These are phyloP conservation scores for Marasmius sp. DNA, from an alignment of 1,284 basidiomycete genomes.

Conservation along the genomic window DNA sequence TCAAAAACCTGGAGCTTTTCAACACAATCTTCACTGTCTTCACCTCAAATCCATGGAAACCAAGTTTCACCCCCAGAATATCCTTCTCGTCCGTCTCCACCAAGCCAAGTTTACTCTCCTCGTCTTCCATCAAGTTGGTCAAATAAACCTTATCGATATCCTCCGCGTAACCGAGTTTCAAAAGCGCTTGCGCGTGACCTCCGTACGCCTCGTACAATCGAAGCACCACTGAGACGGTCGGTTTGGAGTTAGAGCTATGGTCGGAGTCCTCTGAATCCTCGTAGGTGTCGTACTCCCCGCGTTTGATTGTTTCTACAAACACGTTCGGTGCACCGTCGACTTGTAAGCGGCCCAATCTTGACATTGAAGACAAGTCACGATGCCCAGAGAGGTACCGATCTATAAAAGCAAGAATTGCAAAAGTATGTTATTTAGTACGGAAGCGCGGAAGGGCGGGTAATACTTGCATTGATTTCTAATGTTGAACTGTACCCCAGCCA, in stretches of 20 bases:
- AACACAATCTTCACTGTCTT: slow-evolving; percentile 77
- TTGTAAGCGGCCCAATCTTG: slow-evolving; percentile 46
- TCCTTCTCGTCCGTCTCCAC: slow-evolving; percentile 25
- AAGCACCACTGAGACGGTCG: slow-evolving; percentile 63
- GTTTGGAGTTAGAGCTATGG: slow-evolving; percentile 34
- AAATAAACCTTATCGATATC: slow-evolving; percentile 60
- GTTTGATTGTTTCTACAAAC: slow-evolving; percentile 92
- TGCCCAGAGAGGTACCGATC: slow-evolving; percentile 15
- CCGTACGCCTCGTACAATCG: slow-evolving; percentile 91
- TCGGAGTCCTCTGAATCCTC: slow-evolving; percentile 25
- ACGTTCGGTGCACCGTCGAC: slow-evolving; percentile 76
- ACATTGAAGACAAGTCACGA: slow-evolving; percentile 15
- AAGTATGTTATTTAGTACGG: not conserved
- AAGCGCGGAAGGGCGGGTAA: not conserved
- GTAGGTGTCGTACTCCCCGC: slow-evolving; percentile 85
- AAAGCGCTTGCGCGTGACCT: slow-evolving; percentile 71
- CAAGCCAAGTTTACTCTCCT: slow-evolving; percentile 47
- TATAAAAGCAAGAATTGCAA: slow-evolving; percentile 5
- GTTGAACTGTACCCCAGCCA: slow-evolving; percentile 86
- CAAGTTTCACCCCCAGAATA: slow-evolving; percentile 44
- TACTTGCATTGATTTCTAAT: slow-evolving; percentile 71
- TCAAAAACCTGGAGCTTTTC: slow-evolving; percentile 7
- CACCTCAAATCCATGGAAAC: slow-evolving; percentile 84
- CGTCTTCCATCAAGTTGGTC: slow-evolving; percentile 86
- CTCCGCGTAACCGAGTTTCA: slow-evolving; percentile 59